A percentile compares a stretch with the other conserved stretches of the same genome.
Conservation (phyloP, 2,329 filamentous ascomycete genomes). For the Beauveria sp. region DNA sequence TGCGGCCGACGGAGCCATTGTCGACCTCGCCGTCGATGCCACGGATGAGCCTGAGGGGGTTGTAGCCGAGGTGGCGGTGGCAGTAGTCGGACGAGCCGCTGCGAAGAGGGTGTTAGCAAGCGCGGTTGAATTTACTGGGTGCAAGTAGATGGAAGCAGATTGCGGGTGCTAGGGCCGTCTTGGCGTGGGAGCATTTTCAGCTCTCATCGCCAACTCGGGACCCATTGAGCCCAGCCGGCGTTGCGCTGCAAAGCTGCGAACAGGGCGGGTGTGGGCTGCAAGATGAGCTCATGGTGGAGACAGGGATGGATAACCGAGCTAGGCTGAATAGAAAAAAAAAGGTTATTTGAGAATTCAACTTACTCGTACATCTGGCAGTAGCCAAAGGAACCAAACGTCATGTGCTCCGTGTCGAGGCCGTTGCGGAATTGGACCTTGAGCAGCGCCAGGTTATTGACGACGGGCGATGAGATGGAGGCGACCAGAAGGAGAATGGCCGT, state of each 20-base stretch:
- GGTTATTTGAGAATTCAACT: background rate
- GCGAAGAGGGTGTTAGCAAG: slow-evolving; percentile 3
- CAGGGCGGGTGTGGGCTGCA: background rate
- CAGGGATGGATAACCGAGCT: background rate
- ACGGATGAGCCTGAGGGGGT: slow-evolving; percentile 39
- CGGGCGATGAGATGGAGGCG: slow-evolving; percentile 50
- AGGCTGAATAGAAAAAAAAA: background rate
- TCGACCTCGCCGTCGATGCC: slow-evolving; percentile 25
- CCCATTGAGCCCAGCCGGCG: background rate
- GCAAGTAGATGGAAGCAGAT: background rate
- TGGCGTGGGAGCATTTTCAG: background rate
- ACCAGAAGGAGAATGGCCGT: slow-evolving; percentile 50
- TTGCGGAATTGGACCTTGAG: slow-evolving; percentile 43
- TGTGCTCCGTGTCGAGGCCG: slow-evolving; percentile 24
- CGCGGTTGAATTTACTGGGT: background rate
- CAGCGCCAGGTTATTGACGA: slow-evolving; percentile 47
- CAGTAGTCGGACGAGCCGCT: slow-evolving; percentile 40
- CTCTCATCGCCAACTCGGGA: background rate
- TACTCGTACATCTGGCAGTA: slow-evolving; percentile 33
- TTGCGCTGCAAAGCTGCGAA: background rate
- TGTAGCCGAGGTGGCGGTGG: slow-evolving; percentile 44
- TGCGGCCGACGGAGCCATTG: slow-evolving; percentile 35
- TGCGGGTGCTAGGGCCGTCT: background rate
- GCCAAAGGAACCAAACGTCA: slow-evolving; percentile 55
- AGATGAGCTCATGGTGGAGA: slow-evolving; percentile 8